Evolutionary conservation across 1,284 basidiomycete genomes (phyloP), one percentile per base, ranked within the genome.

Genomic region (Limonomyces culmigenus): DNA sequence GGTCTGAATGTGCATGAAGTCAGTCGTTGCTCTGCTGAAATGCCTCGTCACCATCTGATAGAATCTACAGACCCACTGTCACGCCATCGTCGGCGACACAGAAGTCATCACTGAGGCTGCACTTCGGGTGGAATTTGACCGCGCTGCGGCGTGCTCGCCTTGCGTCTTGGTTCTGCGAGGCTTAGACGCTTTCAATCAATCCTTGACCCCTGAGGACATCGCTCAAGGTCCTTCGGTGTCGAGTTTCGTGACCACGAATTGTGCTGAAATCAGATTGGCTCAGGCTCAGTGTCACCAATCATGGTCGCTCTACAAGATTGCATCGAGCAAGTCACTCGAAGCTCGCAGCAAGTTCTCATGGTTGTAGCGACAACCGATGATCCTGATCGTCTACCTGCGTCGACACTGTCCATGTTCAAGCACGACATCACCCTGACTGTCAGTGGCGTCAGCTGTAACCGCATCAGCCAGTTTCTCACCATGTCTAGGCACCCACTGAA

Each of bases 171-270:
- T 96, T 2, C 58, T 99, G 31, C 65, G 80, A 13, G 77, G 95
- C 46, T 58, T 91, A 16, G 89, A 98, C 45, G 92, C 85, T 0
- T 60, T 98, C n/a, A n/a, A n/a, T n/a, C n/a, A n/a, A n/a, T n/a
- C n/a, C n/a, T n/a, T n/a, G n/a, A n/a, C n/a, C n/a, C n/a, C n/a
- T n/a, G n/a, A n/a, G n/a, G n/a, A n/a, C n/a, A n/a, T n/a, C n/a
- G n/a, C n/a, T n/a, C n/a, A n/a, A n/a, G n/a, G n/a, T n/a, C n/a
- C n/a, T n/a, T n/a, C n/a, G n/a, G n/a, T n/a, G n/a, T n/a, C n/a
- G n/a, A n/a, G n/a, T n/a, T n/a, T n/a, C n/a, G n/a, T n/a, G n/a
- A n/a, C n/a, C n/a, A n/a, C n/a, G n/a, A n/a, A n/a, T n/a, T n/a
- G n/a, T n/a, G n/a, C n/a, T n/a, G n/a, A n/a, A n/a, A n/a, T n/a